These are phyloP conservation scores for Medakamo hakoo DNA, from an alignment of 139 green algal species.

Conservation along the genomic window DNA sequence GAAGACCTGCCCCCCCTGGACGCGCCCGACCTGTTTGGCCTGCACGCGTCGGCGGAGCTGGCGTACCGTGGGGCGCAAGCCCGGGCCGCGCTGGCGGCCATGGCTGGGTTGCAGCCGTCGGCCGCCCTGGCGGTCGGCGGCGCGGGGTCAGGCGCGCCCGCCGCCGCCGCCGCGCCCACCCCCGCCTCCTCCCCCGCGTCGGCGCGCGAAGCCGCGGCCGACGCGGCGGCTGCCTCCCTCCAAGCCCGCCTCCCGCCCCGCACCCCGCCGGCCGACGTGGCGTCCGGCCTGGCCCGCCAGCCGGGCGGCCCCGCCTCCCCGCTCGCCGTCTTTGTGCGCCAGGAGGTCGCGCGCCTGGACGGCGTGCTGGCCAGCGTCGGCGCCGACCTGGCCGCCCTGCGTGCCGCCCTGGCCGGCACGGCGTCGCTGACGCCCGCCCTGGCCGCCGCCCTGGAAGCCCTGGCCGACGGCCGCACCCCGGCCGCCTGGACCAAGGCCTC, in stretches of 20 bases:
- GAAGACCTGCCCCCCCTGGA: slow-evolving; percentile 65
- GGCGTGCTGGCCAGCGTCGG: slow-evolving; percentile 37
- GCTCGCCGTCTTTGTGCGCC: not conserved
- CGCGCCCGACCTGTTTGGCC: slow-evolving; percentile 80
- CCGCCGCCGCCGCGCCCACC: not conserved
- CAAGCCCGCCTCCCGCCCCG: not conserved
- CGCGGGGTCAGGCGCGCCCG: not conserved
- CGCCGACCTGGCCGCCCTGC: slow-evolving; percentile 60
- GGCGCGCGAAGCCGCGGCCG: slow-evolving; percentile 67
- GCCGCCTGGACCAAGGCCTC: slow-evolving; percentile 9
- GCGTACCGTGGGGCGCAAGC: slow-evolving; percentile 74
- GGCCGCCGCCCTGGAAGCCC: slow-evolving; percentile 61
- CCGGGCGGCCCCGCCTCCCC: no score
- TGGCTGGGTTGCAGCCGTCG: not conserved
- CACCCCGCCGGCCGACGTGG: not conserved
- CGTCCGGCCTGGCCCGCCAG: not conserved
- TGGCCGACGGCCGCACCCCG: slow-evolving; percentile 10
- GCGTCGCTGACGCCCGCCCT: slow-evolving; percentile 66
- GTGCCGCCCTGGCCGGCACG: slow-evolving; percentile 74
- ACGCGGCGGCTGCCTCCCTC: not conserved
- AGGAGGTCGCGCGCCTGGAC: slow-evolving; percentile 77
- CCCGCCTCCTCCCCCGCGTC: slow-evolving; percentile 46
- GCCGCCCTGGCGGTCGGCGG: not conserved
- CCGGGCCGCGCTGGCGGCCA: not conserved
- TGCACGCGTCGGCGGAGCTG: slow-evolving; percentile 89